Evolutionary conservation across 2,329 filamentous ascomycete genomes (phyloP), one percentile per base, ranked within the genome.

Genomic region (Cladosporium austrohemisphaericum): DNA sequence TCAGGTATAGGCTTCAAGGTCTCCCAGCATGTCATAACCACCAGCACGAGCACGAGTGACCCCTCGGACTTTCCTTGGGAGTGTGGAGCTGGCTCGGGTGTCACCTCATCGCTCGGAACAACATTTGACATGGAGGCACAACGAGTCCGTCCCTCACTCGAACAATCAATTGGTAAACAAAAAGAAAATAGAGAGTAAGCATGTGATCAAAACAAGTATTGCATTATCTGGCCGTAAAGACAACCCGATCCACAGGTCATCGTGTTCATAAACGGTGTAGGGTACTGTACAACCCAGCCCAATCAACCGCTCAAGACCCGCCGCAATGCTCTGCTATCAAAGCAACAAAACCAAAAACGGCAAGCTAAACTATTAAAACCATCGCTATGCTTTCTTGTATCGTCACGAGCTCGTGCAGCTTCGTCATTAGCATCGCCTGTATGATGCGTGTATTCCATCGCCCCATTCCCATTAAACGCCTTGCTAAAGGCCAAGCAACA

Each of bases 231-330:
- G 37, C 22, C 37, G 23, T 40, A 16, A 26, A 11, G 20, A 40
- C 40, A 29, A 29, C 26, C 40, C 40, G 25, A 32, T 43, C 26
- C 28, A 32, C 26, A n/a, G 26, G 22, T 29, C 40, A 18, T 40
- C 22, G 18, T 26, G 20, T 23, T 43, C 40, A 28, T 47, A 37
- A 47, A 25, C 22, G n/a, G 28, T 16, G 23, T 26, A 4, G 18
- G 43, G 43, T 37, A 47, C 43, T 47, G 43, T 47, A 47, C 43
- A 47, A 25, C 33, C 23, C 23, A 37, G 8, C 18, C 33, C 16
- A 36, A n/a, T n/a, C n/a, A n/a, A n/a, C n/a, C n/a, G 28, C 28
- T n/a, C 14, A 9, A 31, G 14, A n/a, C 14, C 41, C 41, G 8
- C 28, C 25, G 43, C 33, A 37, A 47, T 47, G 43, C 38, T 16